These are phyloP conservation scores for Ceratocystis cubensis DNA, from an alignment of 2,329 filamentous ascomycete genomes.

Conservation along the genomic window DNA sequence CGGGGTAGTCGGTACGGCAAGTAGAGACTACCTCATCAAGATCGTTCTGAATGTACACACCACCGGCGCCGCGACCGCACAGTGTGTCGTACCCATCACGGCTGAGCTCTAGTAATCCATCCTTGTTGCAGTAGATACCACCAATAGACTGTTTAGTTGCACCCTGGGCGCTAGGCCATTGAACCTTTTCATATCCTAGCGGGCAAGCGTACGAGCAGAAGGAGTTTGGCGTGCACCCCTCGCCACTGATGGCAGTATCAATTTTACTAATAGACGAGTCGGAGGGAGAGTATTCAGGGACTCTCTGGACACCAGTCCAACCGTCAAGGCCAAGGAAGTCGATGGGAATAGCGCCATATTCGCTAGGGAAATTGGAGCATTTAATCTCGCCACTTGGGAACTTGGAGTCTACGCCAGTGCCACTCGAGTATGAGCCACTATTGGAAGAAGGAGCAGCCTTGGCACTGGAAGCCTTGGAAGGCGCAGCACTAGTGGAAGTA, in stretches of 20 bases:
- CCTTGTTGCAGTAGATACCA: conserved; percentile 64
- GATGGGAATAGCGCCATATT: conserved; percentile 65
- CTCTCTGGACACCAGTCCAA: conserved; percentile 67
- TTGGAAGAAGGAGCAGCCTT: background rate
- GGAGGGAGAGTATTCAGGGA: conserved; percentile 38
- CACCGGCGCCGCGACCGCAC: conserved; percentile 59
- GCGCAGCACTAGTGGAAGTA: background rate
- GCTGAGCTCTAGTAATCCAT: conserved; percentile 66
- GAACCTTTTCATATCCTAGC: conserved; percentile 80
- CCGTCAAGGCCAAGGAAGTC: conserved; percentile 57
- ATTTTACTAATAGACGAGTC: conserved; percentile 51
- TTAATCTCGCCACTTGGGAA: conserved; percentile 65
- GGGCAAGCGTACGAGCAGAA: conserved; percentile 94
- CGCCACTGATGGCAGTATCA: conserved; percentile 47
- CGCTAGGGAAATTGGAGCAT: conserved; percentile 63
- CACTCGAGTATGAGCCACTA: conserved; percentile 23
- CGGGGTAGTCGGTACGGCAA: conserved; percentile 95
- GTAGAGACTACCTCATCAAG: conserved; percentile 54
- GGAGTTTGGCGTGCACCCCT: conserved; percentile 44
- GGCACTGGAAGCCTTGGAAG: background rate
- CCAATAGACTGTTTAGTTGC: conserved; percentile 72
- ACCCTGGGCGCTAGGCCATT: conserved; percentile 75
- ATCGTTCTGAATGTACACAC: conserved; percentile 64
- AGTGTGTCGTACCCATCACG: conserved; percentile 54
- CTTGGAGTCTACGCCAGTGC: conserved; percentile 46